Conservation (phyloP, 352 stramenopile species). For the Phytopythium helicoides region DNA sequence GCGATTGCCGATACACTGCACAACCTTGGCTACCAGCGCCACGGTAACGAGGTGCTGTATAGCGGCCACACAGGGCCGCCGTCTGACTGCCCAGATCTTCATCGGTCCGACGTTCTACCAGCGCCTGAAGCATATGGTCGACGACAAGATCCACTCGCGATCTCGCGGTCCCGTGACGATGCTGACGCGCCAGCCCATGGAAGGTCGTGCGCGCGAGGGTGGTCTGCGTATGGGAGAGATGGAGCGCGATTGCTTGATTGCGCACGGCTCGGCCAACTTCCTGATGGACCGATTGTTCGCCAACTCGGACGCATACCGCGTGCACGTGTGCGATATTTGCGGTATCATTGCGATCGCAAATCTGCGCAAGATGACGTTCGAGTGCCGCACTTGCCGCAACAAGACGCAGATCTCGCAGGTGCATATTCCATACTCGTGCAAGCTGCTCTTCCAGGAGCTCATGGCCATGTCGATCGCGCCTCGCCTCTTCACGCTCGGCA, state of each 20-base stretch:
- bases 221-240: constrained; percentile 99
- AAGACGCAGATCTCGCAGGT: constrained; percentile 95
- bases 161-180: constrained; percentile 94
- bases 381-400: constrained; percentile 95
- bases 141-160: constrained; percentile 99
- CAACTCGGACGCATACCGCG: constrained; percentile 98
- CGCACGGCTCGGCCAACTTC: constrained; percentile 98
- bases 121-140: constrained; percentile 99
- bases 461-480: constrained; percentile 99
- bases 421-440: constrained; percentile 99
- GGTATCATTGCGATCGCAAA: constrained; percentile 99
- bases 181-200: constrained; percentile 98
- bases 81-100: constrained; percentile 97
- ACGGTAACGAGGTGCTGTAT: constrained; percentile 99
- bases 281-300: constrained; percentile 99
- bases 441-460: constrained; percentile 99
- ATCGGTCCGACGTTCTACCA: constrained; percentile 99
- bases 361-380: constrained; percentile 98
- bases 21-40: constrained; percentile 98
- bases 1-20: constrained; percentile 94
- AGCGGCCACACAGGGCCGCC: constrained; percentile 98
- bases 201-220: constrained; percentile 97
- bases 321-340: constrained; percentile 99
- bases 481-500: constrained; percentile 94
- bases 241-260: constrained; percentile 99